Evolutionary conservation across 1,284 basidiomycete species (phyloP).

Genomic region (Rhodotorula mucilaginosa): DNA sequence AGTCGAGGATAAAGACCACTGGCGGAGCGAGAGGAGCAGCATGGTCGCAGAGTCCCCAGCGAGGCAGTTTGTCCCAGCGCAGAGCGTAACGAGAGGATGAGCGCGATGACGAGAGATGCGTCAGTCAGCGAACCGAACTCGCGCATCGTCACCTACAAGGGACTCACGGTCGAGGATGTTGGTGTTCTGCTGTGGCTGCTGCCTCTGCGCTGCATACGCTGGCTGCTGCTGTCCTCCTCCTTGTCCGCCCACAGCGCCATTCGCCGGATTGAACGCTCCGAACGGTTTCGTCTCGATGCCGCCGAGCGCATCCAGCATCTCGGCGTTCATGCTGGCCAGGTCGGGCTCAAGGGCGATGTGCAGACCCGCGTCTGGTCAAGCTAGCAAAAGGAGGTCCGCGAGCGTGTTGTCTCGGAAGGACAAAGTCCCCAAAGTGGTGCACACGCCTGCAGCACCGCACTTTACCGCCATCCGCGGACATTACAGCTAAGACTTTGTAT

Average conservation of each 20-base stretch:
- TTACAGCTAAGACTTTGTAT: neutral
- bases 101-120: neutral
- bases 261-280: neutral
- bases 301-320: constrained; percentile 24
- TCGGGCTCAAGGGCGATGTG: no score
- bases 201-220: neutral
- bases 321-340: constrained; percentile 12
- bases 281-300: constrained; percentile 15
- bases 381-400: neutral
- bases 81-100: neutral
- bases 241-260: no score
- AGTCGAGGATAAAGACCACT: constrained; percentile 83
- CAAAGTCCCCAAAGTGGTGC: neutral
- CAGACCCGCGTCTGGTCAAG: no score
- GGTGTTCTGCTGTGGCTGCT: constrained; percentile 2
- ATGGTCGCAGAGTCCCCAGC: neutral
- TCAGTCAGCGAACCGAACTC: neutral
- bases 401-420: neutral
- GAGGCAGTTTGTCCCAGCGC: neutral
- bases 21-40: neutral
- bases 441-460: neutral
- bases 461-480: neutral
- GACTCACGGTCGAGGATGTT: constrained; percentile 18
- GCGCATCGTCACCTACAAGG: neutral
- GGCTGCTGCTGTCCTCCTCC: neutral